These are phyloP conservation scores for Ophiostoma tasmaniense DNA, from an alignment of 2,329 filamentous ascomycete species.

Conservation along the genomic window DNA sequence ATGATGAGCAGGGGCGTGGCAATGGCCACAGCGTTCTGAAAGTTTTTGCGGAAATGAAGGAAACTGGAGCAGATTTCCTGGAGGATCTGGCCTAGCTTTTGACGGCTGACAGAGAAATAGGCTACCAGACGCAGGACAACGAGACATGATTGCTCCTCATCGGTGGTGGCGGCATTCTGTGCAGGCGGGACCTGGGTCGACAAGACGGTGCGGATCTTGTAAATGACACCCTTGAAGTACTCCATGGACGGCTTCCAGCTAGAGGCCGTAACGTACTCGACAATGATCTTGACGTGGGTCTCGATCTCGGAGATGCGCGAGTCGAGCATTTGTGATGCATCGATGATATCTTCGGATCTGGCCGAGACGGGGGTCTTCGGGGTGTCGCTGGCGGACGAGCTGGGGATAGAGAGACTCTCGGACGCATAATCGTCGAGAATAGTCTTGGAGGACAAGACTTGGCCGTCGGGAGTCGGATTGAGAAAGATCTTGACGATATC, in stretches of 20 bases:
- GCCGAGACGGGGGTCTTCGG: slow-evolving; percentile 21
- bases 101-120: slow-evolving; percentile 56
- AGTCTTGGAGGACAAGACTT: slow-evolving; percentile 46
- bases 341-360: slow-evolving; percentile 31
- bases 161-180: slow-evolving; percentile 30
- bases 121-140: slow-evolving; percentile 51
- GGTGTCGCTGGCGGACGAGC: slow-evolving; percentile 17
- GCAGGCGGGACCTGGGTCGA: slow-evolving; percentile 33
- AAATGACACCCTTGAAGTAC: slow-evolving; percentile 46
- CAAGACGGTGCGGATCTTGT: slow-evolving; percentile 39
- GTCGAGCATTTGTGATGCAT: slow-evolving; percentile 28
- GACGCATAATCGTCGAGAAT: slow-evolving; percentile 42
- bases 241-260: slow-evolving; percentile 55
- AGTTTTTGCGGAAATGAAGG: slow-evolving; percentile 54
- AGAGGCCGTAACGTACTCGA: slow-evolving; percentile 57
- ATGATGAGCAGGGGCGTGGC: slow-evolving; percentile 55
- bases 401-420: slow-evolving; percentile 5
- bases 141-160: slow-evolving; percentile 46
- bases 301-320: slow-evolving; percentile 42
- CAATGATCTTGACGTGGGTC: slow-evolving; percentile 44
- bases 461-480: slow-evolving; percentile 50
- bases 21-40: slow-evolving; percentile 55
- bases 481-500: slow-evolving; percentile 49
- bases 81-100: slow-evolving; percentile 52
- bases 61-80: slow-evolving; percentile 61